Percentiles rank a stretch among this genome's conserved stretches.
These are phyloP conservation scores for Ambrosia artemisiifolia DNA, from an alignment of 129 eudicot species.

Conservation along the genomic window DNA sequence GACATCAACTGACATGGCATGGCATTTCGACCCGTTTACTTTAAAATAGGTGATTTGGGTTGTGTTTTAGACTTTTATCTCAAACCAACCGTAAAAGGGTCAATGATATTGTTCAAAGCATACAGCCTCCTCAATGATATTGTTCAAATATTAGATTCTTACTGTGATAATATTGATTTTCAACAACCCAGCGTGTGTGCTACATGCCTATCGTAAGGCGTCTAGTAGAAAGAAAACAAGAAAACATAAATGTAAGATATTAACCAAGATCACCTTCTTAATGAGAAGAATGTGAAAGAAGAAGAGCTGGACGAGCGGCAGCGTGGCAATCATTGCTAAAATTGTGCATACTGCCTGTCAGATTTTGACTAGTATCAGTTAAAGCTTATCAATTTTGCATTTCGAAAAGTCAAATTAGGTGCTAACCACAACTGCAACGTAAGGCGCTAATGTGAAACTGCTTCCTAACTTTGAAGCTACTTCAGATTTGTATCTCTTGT, in stretches of 20 bases:
- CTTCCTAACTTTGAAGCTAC: slow-evolving; percentile 80
- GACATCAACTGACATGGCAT: background rate
- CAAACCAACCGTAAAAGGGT: background rate
- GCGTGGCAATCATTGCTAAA: slow-evolving; percentile 94
- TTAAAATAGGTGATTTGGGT: background rate
- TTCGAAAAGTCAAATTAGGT: background rate
- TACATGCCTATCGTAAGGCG: background rate
- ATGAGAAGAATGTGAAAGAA: slow-evolving; percentile 97
- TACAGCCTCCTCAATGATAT: background rate
- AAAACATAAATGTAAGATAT: background rate
- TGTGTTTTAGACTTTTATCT: background rate
- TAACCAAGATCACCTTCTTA: slow-evolving; percentile 57
- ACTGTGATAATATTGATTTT: background rate
- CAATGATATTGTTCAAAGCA: background rate
- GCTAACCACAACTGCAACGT: slow-evolving; percentile 87
- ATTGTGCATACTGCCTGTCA: slow-evolving; percentile 82
- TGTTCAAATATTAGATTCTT: background rate
- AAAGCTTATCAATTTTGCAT: slow-evolving; percentile 1
- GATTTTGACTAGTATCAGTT: background rate
- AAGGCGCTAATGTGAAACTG: slow-evolving; percentile 89
- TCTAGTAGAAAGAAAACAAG: background rate
- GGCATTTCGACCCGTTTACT: background rate
- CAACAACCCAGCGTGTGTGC: background rate
- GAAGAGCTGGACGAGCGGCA: slow-evolving; percentile 89
- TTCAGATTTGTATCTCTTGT: slow-evolving; percentile 47